These are phyloP conservation scores for Alternaria incomplexa DNA, from an alignment of 2,329 filamentous ascomycete genomes.

Conservation along the genomic window DNA sequence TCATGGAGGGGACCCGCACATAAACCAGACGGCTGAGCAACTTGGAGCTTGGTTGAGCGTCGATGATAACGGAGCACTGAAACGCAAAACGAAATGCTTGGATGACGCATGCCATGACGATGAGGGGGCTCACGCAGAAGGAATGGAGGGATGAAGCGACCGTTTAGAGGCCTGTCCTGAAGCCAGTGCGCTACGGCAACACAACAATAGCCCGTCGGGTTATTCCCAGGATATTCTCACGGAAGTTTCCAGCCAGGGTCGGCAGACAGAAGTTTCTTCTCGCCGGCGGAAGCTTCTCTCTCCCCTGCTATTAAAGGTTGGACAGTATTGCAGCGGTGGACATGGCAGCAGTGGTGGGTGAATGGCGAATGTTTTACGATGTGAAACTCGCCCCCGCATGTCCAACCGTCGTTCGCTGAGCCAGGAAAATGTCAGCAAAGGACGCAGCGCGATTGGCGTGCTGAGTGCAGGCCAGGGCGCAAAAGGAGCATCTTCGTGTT, in stretches of 20 bases:
- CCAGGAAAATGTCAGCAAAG: neutral
- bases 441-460: neutral
- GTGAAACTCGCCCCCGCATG: conserved; percentile 4
- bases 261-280: neutral
- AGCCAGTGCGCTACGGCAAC: conserved; percentile 2
- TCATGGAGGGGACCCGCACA: conserved; percentile 2
- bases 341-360: neutral
- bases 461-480: neutral
- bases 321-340: neutral
- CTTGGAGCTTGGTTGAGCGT: neutral
- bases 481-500: neutral
- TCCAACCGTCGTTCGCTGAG: neutral
- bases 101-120: conserved; percentile 1
- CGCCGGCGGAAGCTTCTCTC: neutral
- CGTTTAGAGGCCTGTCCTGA: conserved; percentile 5
- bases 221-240: neutral
- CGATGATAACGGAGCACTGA: neutral
- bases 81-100: conserved; percentile 1
- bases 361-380: neutral
- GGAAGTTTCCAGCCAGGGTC: neutral
- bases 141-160: conserved; percentile 6
- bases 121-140: neutral
- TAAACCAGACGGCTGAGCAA: neutral
- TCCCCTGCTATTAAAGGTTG: neutral
- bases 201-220: conserved; percentile 7